Base-by-base conservation (phyloP, 2,329 filamentous ascomycete genomes). In the Parafenestella ontariensis region DNA sequence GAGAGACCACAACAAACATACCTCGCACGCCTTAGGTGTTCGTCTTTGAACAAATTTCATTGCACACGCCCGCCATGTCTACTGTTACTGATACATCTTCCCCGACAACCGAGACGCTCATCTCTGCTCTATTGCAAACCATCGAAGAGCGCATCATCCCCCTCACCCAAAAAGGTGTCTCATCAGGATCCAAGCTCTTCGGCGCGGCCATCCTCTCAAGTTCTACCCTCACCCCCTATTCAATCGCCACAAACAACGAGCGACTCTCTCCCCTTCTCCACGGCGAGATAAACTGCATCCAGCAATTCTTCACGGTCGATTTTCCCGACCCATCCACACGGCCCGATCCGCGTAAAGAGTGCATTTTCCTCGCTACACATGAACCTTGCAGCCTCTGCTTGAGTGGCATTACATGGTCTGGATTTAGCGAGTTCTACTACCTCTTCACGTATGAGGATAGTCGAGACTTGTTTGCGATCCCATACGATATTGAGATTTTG, bases 211-310 rank as follows among this genome's bases (percentile, higher is more conserved):
- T 86, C 54, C 74, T 86, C 3, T 73, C 76, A 7, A 77, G 79
- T 1, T 43, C 69, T 2, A 68, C 65, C 15, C 78, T 85, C 5
- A 40, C 60, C 0, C 75, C 80, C 2, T 68, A 82, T 13, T 83
- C 81, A 0, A 78, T 83, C 5, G 78, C 83, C 9, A 85, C 82
- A 41, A 86, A 86, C 75, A 81, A 85, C 68, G 83, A 86, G 68
- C 77, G 77, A 10, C 68, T 67, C 1, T 85, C 83, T 4, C 84
- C 84, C 1, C 76, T 86, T 3, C 76, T 86, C 8, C 84, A 86
- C 68, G 84, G 83, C 56, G 84, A 86, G 61, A 84, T 86, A 69
- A 83, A 85, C 69, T 86, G 83, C 76, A 85, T 86, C 70, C 83
- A 85, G 62, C 72, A 80, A 28, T 86, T 86, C 74, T 86, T 84